Evolutionary conservation across 106 monocot genomes (phyloP), one percentile per base, ranked within the genome.

Genomic region (Dendrobium officinale): DNA sequence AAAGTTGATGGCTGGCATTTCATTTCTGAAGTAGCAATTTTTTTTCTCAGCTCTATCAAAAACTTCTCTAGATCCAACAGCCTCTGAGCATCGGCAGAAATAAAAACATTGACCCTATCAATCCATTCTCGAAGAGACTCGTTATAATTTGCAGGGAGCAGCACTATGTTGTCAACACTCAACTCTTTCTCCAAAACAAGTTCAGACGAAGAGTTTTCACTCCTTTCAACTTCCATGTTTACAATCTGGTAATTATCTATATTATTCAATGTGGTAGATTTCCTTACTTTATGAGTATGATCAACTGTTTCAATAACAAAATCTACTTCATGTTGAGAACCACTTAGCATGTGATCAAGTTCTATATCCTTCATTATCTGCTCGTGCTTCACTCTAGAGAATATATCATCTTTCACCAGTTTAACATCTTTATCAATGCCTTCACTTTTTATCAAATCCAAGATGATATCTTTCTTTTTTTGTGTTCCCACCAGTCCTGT

Each of bases 291-390:
- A 58, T 88, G 87, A 88, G 86, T 86, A 55, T 86, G 83, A 78
- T 93, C 84, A 41, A 86, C 85, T 20, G 67, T 75, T 67, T 82
- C 78, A 41, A 49, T 55, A 67, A 64, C 44, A 42, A 73, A 73
- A 73, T 42, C 41, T 24, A 10, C 13, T 73, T 73, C 41, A 73
- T 17, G 73, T 33, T 26, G 18, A 73, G 41, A 42, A 73, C 41
- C 16, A 73, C 73, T 73, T 49, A 87, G 84, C 10, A 87, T 79
- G 77, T 37, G 37, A 37, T 96, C 96, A 22, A 92, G 92, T 80
- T 96, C 90, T 72, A 96, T 92, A 64, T 94, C 96, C 82, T 96
- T 96, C 80, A 88, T 80, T 6, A 64, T 85, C 45, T 85, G 82
- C 75, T 75, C 86, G 20, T 86, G 80, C 42, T 89, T 90, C 26